A percentile compares a stretch with the other conserved stretches of the same genome.
These are phyloP conservation scores for Eimeria nieschulzi DNA, from an alignment of 169 alveolate genomes.

Conservation along the genomic window DNA sequence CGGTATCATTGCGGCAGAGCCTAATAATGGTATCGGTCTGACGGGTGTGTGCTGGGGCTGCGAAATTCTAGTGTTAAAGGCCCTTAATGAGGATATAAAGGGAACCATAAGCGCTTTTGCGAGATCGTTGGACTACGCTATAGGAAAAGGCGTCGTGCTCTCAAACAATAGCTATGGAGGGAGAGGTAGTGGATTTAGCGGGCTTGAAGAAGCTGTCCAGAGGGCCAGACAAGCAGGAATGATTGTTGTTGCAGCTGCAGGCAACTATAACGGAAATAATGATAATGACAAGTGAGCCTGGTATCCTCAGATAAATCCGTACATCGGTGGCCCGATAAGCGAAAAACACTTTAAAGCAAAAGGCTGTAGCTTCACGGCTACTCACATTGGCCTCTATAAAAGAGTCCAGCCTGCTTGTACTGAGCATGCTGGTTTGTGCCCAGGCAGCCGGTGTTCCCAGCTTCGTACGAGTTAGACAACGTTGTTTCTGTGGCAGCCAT, in stretches of 20 bases:
- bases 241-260: conserved; percentile 79
- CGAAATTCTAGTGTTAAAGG: conserved; percentile 80
- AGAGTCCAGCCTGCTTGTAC: background rate
- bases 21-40: conserved; percentile 80
- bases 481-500: conserved; percentile 75
- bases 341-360: too few relatives aligned
- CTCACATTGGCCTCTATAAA: background rate
- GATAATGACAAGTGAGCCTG: conserved; percentile 74
- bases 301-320: background rate
- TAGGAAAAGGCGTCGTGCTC: conserved; percentile 80
- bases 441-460: conserved; percentile 76
- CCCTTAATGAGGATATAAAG: conserved; percentile 79
- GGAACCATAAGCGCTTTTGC: conserved; percentile 82
- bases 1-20: conserved; percentile 83
- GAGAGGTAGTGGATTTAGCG: conserved; percentile 78
- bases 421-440: background rate
- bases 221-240: conserved; percentile 77
- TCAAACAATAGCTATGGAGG: conserved; percentile 85
- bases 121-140: conserved; percentile 82
- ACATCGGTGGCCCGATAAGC: too few relatives aligned
- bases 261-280: conserved; percentile 76
- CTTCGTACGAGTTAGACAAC: conserved; percentile 73
- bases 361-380: background rate
- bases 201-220: conserved; percentile 76
- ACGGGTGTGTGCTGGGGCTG: conserved; percentile 85